Conservation (phyloP, 768 basidiomycete species). For the Epithele typhae region DNA sequence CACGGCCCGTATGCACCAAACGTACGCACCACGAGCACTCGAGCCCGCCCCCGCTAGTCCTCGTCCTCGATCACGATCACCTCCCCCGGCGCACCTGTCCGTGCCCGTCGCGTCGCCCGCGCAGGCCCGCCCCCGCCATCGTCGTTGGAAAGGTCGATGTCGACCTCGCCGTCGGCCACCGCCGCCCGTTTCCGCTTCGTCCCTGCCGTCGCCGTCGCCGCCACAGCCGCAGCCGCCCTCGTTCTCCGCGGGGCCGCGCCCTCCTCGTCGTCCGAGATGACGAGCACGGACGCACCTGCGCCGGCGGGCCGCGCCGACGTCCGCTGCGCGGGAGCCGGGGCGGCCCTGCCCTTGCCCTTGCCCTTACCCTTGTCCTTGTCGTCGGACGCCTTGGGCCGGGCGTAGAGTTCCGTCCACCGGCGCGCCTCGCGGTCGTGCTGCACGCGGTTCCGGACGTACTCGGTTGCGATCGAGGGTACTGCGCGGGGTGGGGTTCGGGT, state of each 20-base stretch:
- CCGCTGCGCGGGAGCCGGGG: not conserved
- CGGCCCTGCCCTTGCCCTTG: conserved; percentile 13
- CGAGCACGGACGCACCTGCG: conserved; percentile 16
- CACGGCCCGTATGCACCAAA: too few relatives aligned
- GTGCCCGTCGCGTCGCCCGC: conserved; percentile 6
- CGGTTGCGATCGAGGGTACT: conserved; percentile 72
- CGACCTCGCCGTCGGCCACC: conserved; percentile 3
- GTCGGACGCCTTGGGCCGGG: conserved; percentile 41
- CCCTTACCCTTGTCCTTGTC: conserved; percentile 8
- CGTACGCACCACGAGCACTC: too few relatives aligned
- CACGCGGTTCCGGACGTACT: conserved; percentile 60
- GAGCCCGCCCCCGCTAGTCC: too few relatives aligned
- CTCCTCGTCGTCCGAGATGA: conserved; percentile 24
- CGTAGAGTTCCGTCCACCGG: conserved; percentile 73
- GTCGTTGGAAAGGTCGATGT: conserved; percentile 8
- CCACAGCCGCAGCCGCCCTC: not conserved
- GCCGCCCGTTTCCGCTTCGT: conserved; percentile 21
- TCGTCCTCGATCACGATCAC: conserved; percentile 28
- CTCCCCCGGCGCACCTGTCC: conserved; percentile 10
- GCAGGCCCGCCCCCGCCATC: conserved; percentile 3
- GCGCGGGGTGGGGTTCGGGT: not conserved
- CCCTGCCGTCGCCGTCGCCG: not conserved
- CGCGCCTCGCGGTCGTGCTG: conserved; percentile 75
- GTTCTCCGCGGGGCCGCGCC: too few relatives aligned
- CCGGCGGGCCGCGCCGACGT: conserved; percentile 3